These are phyloP conservation scores for Colletotrichum sp. DNA, from an alignment of 2,329 filamentous ascomycete species.

Conservation along the genomic window DNA sequence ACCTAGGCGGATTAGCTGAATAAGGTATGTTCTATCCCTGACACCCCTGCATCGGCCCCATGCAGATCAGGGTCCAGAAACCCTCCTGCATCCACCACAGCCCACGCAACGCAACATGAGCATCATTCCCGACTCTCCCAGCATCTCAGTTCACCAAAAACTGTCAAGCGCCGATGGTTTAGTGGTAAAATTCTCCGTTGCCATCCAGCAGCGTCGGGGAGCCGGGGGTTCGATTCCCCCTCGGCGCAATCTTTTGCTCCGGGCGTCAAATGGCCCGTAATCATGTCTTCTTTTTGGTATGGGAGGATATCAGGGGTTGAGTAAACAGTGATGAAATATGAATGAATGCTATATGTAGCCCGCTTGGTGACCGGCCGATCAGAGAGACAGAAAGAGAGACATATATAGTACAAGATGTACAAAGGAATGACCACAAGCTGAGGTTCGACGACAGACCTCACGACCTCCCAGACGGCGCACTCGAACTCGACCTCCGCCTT, in stretches of 20 bases:
- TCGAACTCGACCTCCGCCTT: background rate
- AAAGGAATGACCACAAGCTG: background rate
- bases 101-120: background rate
- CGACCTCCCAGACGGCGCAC: background rate
- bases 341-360: background rate
- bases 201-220: slow-evolving; percentile 6
- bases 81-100: background rate
- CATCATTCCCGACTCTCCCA: fast-evolving
- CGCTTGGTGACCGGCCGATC: background rate
- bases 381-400: background rate
- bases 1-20: too few relatives aligned
- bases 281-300: background rate
- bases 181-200: slow-evolving; percentile 14
- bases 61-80: background rate
- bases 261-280: background rate
- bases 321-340: background rate
- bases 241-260: background rate
- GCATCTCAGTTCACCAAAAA: background rate
- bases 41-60: background rate
- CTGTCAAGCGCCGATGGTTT: slow-evolving; percentile 2
- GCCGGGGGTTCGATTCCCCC: slow-evolving; percentile 5
- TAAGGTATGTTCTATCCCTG: background rate
- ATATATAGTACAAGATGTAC: background rate
- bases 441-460: background rate
- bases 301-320: fast-evolving